Conservation (phyloP, 2,329 filamentous ascomycete species). For the Beauveria australis region DNA sequence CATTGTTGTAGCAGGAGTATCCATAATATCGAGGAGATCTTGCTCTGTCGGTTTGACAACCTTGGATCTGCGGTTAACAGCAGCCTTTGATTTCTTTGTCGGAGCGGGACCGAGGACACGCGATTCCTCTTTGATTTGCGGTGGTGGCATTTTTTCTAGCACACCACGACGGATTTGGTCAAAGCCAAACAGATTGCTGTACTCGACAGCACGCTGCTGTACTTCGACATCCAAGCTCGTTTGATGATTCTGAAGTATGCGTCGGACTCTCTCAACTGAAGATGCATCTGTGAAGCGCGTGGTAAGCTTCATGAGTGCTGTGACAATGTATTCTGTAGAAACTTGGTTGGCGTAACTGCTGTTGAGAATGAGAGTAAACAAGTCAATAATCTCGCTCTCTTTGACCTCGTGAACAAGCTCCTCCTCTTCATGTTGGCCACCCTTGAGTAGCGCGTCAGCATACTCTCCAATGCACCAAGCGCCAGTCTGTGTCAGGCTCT, state of each 20-base stretch:
- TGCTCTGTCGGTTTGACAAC: conserved; percentile 79
- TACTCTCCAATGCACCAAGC: conserved; percentile 98
- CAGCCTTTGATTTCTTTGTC: conserved; percentile 56
- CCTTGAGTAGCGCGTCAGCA: conserved; percentile 78
- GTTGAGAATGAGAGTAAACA: conserved; percentile 88
- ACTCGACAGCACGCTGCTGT: conserved; percentile 92
- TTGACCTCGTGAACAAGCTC: conserved; percentile 74
- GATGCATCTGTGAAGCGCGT: conserved; percentile 73
- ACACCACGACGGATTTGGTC: conserved; percentile 84
- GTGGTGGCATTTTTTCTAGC: conserved; percentile 93
- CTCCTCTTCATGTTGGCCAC: conserved; percentile 89
- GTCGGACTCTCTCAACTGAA: conserved; percentile 80
- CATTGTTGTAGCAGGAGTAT: conserved; percentile 50
- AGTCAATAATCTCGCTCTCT: conserved; percentile 82
- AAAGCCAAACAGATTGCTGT: conserved; percentile 85
- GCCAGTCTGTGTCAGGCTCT: conserved; percentile 85
- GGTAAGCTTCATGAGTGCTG: conserved; percentile 88
- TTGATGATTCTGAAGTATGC: conserved; percentile 68
- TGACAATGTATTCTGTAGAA: conserved; percentile 92
- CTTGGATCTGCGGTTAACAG: conserved; percentile 67
- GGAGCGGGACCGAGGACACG: conserved; percentile 77
- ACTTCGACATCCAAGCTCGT: conserved; percentile 90
- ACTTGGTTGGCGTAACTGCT: conserved; percentile 90
- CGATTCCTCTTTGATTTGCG: conserved; percentile 93
- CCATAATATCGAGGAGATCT: conserved; percentile 91